Conservation (phyloP, 495 filamentous ascomycete genomes). For the Neurospora tetrasperma region DNA sequence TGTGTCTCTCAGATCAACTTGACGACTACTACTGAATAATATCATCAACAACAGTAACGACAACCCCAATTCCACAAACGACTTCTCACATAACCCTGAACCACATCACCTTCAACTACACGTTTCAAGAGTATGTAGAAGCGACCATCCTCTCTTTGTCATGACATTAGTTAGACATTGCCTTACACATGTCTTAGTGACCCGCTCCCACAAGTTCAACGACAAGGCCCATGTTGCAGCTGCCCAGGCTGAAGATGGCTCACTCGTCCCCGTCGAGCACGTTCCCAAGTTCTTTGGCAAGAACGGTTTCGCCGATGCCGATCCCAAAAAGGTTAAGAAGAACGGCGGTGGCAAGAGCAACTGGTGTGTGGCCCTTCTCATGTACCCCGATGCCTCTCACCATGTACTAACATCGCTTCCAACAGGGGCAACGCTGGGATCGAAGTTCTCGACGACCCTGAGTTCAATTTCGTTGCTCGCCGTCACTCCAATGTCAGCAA, state of each 20-base stretch:
- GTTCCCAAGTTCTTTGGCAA: constrained; percentile 90
- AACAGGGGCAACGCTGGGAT: constrained; percentile 72
- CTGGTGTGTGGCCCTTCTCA: constrained; percentile 52
- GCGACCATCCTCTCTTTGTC: not conserved
- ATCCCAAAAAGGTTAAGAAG: constrained; percentile 94
- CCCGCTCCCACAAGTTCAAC: constrained; percentile 85
- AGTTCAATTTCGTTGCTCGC: constrained; percentile 67
- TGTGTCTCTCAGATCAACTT: not conserved
- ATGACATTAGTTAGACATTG: constrained; percentile 7
- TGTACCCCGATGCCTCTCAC: not conserved
- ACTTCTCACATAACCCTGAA: not conserved
- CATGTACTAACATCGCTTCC: constrained; percentile 6
- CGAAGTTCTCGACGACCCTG: constrained; percentile 64
- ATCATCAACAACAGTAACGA: not conserved
- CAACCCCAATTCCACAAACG: not conserved
- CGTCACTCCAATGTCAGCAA: constrained; percentile 86
- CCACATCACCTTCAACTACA: not conserved
- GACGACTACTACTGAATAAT: not conserved
- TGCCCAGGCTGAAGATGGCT: constrained; percentile 47
- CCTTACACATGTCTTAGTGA: constrained; percentile 49
- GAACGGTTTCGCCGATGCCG: constrained; percentile 64
- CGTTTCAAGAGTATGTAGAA: constrained; percentile 21
- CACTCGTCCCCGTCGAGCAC: constrained; percentile 53
- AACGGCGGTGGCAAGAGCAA: constrained; percentile 88
- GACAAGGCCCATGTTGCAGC: constrained; percentile 65